Evolutionary conservation across 345 rosid species (phyloP), one percentile per base, ranked within the genome.

Genomic region (Salix viminalis): DNA sequence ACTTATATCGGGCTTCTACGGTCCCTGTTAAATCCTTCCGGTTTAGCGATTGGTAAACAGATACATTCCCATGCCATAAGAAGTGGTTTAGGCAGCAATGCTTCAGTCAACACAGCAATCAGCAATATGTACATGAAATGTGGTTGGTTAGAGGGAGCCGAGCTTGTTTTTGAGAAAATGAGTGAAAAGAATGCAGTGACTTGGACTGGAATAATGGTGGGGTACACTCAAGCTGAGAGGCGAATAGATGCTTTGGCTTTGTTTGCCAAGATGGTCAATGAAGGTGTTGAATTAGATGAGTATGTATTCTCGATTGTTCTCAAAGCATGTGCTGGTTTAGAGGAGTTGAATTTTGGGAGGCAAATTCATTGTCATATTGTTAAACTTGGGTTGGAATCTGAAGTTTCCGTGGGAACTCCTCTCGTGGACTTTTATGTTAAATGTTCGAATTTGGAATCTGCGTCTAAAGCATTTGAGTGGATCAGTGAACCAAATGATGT

Each of bases 391-490:
- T 44, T 91, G 76, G 94, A 87, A 82, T 72, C 83, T n/a, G 87
- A 89, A 48, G 95, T 89, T 73, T 89, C 88, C 0, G 89, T 84
- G 62, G 95, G 94, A 85, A 92, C 97, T 78, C 92, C 97, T 65
- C 90, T 92, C 0, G 90, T 91, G 44, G 90, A 86, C 83, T 89
- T 89, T 23, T 91, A 90, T 72, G 77, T 84, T 75, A 92, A 92
- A 84, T 92, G 92, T 72, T 67, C 78, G 5, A 79, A 73, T 76
- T 88, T 86, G 10, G 80, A 86, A 65, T 89, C 84, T 78, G 97
- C 97, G 73, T 79, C 76, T 71, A 79, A 18, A 66, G 86, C 87
- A 41, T 91, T 92, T 70, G 77, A 79, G 77, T 78, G 80, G 76
- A 92, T 91, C 79, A 19, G 41, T 65, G 90, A 87, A 73, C 97